Evolutionary conservation across 148 eudicot species (phyloP).

Genomic region (Rhododendron williamsianum): DNA sequence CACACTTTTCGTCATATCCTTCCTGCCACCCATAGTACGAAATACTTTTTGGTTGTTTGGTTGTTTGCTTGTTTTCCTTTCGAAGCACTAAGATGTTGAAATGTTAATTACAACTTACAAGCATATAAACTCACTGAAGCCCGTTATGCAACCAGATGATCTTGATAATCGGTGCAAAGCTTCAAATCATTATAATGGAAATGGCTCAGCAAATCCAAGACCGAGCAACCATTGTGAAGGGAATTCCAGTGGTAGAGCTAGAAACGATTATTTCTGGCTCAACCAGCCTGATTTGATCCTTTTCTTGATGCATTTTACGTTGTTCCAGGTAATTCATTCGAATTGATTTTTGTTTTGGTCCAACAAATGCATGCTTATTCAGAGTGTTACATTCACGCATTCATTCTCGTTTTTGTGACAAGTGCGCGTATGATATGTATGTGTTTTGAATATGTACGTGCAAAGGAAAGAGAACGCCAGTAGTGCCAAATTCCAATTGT

Average conservation of each 20-base stretch:
- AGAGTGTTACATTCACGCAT: no score
- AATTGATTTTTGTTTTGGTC: background rate
- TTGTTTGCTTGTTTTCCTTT: background rate
- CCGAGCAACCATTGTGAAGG: background rate
- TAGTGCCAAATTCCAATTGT: no score
- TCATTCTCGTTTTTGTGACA: background rate
- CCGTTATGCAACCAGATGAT: background rate
- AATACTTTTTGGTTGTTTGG: no score
- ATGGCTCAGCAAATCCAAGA: constrained; percentile 17
- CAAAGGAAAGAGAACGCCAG: no score
- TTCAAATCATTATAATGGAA: constrained; percentile 10
- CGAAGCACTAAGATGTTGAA: background rate
- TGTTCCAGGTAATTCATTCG: constrained; percentile 10
- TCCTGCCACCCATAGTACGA: constrained; percentile 9
- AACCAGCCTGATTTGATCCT: background rate
- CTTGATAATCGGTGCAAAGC: constrained; percentile 14
- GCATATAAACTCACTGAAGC: background rate
- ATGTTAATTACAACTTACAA: background rate
- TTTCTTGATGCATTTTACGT: constrained; percentile 14
- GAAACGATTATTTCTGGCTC: constrained; percentile 12
- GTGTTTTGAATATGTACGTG: background rate
- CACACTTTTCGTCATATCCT: constrained; percentile 10
- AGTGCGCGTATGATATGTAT: background rate
- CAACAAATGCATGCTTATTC: no score
- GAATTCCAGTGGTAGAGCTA: constrained; percentile 15